A percentile compares a stretch with the other conserved stretches of the same genome.
Conservation (phyloP, 257 asterid genomes). For the Voacanga thouarsii region DNA sequence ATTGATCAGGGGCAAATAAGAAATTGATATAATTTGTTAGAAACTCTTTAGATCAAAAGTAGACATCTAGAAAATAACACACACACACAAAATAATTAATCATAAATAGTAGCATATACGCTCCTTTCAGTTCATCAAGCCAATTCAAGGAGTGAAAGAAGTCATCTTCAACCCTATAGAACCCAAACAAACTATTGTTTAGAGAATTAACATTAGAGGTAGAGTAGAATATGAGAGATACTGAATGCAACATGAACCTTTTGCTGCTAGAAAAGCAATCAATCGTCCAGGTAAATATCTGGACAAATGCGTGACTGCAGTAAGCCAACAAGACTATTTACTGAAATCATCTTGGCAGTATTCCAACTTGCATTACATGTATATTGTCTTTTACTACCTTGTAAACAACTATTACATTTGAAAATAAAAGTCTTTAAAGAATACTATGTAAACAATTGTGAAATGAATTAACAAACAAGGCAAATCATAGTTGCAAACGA, state of each 20-base stretch:
- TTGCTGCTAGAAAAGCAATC: constrained; percentile 48
- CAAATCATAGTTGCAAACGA: background rate
- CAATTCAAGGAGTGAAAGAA: constrained; percentile 52
- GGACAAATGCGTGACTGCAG: background rate
- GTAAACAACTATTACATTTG: too few relatives aligned
- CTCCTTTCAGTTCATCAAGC: constrained; percentile 55
- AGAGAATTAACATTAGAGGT: background rate
- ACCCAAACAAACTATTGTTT: constrained; percentile 1
- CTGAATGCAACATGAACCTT: constrained; percentile 33
- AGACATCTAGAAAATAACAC: background rate
- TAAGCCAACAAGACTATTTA: background rate
- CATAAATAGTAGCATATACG: constrained; percentile 27
- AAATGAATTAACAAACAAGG: too few relatives aligned
- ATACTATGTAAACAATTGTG: background rate
- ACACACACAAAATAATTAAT: constrained; percentile 2
- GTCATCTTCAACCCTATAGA: constrained; percentile 55
- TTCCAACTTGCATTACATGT: background rate
- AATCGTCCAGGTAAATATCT: constrained; percentile 21
- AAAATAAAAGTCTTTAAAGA: background rate
- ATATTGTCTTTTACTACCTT: too few relatives aligned
- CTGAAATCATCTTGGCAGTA: background rate
- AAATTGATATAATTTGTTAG: too few relatives aligned
- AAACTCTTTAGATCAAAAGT: background rate
- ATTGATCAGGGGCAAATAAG: too few relatives aligned
- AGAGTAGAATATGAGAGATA: background rate